Base-by-base conservation (phyloP, 768 basidiomycete species). In the Termitomyces sp. region DNA sequence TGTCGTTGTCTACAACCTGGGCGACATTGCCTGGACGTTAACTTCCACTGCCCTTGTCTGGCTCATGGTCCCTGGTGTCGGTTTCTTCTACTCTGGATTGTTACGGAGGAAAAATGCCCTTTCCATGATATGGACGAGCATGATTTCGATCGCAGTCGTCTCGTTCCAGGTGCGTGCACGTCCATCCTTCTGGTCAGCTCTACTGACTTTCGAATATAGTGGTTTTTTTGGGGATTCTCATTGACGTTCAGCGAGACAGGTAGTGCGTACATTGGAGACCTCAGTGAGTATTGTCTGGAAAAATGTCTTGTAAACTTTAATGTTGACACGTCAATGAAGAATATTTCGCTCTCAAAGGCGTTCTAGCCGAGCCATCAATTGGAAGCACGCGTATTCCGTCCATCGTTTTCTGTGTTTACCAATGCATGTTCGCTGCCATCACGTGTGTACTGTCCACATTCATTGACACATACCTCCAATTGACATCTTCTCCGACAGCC, bases 191-290 rank as follows among this genome's bases (percentile, higher is more conserved):
- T 19, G 14, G 10, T 37, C 11, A 21, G 2, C 28, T 24, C 45
- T 28, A 45, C 43, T 30, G 21, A 8, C 6, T 30, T 43, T 61
- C 4, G 22, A 38, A 57, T 57, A 15, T 59, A 93, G 87, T 95
- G 93, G 93, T 94, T 93, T 77, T 94, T 96, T 78, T 97, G 95
- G 95, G 95, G 95, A 2, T 98, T 80, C 73, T 94, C 93, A 2
- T 76, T 98, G 22, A 82, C 95, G 0, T 98, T 98, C 74, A 88
- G 87, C 57, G 89, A 92, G 14, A 82, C 78, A 0, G 91, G 77
- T 5, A 75, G 71, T 58, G 59, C 62, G n/a, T 98, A 78, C 69
- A 96, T 99, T 58, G 96, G 96, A 10, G 74, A 96, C 62, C 79
- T 99, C 34, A 77, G 89, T 87, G 58, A 49, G 85, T 73, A 45